Evolutionary conservation across 495 filamentous ascomycete species (phyloP), one percentile per base, ranked within the genome.

Genomic region (Neurospora sp.): DNA sequence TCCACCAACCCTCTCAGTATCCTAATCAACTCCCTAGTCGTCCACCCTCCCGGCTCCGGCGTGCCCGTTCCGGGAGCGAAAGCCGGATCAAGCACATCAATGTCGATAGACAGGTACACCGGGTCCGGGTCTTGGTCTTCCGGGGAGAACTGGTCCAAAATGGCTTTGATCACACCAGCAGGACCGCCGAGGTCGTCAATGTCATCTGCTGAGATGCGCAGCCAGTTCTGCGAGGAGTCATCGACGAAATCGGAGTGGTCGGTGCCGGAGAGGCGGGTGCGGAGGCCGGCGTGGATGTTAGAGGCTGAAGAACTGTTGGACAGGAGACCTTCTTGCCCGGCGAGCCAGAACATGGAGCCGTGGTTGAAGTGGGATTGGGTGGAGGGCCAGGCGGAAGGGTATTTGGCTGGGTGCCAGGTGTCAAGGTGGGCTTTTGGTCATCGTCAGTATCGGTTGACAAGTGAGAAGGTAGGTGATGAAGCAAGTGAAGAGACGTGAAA

Each of bases 281-380:
- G 86, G 45, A 96, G 84, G 1, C 93, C 92, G 2, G 91, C 93
- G 78, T 96, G 93, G 20, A 93, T 90, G 20, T 88, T 91, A 3
- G 79, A 89, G 20, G 88, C 86, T 2, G 40, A 59, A 4, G 86
- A 89, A 22, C 81, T 79, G 75, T 93, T 91, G 41, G 86, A 82
- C 61, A 95, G 88, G 35, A 95, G 80, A 0, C 91, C 91, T 79
- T 95, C 93, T 35, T 88, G 87, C 68, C 87, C 88, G 3, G 93
- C 93, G 69, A 93, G 85, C 88, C 91, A 92, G 85, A 96, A 96
- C 88, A 95, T 94, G 68, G 85, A 90, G 4, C 93, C 93, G 80
- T 96, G 93, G 77, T 90, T 95, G 82, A 95, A 96, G 73, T 88
- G 85, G 9, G 87, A 85, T 77, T 92, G 91, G 77, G 88, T 85